phyloP scores from a whole-genome alignment of 2,329 filamentous ascomycete genomes.

The Pyrenochaeta sp. region DNA sequence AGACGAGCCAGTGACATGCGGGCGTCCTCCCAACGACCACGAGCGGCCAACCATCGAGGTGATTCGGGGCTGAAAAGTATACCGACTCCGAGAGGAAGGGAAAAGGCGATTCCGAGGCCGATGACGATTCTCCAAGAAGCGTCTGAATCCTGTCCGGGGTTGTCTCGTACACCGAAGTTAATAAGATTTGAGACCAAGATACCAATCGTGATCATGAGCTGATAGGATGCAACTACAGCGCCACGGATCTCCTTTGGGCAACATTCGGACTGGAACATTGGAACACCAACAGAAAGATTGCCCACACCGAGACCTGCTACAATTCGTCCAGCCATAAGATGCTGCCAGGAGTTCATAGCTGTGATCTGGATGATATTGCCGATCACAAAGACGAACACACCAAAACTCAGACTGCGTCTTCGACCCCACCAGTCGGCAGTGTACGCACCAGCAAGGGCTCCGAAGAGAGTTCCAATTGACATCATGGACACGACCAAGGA shows the following conservation, averaged over 20 bases:
- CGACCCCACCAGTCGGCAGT: conserved; percentile 63
- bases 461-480: conserved; percentile 52
- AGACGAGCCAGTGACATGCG: conserved; percentile 62
- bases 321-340: conserved; percentile 57
- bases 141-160: conserved; percentile 48
- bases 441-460: conserved; percentile 51
- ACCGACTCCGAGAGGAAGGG: conserved; percentile 38
- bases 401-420: conserved; percentile 57
- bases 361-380: conserved; percentile 55
- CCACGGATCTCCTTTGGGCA: conserved; percentile 69
- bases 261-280: conserved; percentile 72
- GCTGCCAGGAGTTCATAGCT: conserved; percentile 50
- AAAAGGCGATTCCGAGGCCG: conserved; percentile 42
- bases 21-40: conserved; percentile 57
- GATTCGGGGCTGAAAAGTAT: conserved; percentile 40
- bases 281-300: conserved; percentile 63
- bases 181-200: conserved; percentile 46
- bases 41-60: conserved; percentile 57
- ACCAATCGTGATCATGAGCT: conserved; percentile 56
- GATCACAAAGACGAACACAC: conserved; percentile 53
- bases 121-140: conserved; percentile 46
- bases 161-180: conserved; percentile 51
- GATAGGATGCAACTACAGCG: conserved; percentile 63
- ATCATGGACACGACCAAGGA: conserved; percentile 49
- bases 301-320: conserved; percentile 54